A percentile compares a stretch with the other conserved stretches of the same genome.
phyloP scores from a whole-genome alignment of 2,329 filamentous ascomycete species.

The Microascus cirrosus region DNA sequence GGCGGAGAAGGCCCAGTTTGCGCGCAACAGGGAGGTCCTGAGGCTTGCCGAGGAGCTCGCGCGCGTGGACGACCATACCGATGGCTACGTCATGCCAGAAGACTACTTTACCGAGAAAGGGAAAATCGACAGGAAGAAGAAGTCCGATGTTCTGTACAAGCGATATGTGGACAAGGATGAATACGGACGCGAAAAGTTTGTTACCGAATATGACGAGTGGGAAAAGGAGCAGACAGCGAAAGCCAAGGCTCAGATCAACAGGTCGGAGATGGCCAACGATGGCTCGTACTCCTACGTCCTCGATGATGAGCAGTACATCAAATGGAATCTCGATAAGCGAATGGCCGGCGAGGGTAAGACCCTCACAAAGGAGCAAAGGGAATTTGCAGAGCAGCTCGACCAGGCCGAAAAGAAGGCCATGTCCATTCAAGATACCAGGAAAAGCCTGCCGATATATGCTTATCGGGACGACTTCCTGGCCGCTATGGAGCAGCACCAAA shows the following conservation, averaged over 20 bases:
- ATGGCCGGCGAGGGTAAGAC: conserved; percentile 61
- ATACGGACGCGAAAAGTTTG: conserved; percentile 75
- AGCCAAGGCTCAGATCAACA: conserved; percentile 74
- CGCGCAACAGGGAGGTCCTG: conserved; percentile 73
- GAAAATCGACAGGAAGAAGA: conserved; percentile 76
- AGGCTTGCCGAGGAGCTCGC: conserved; percentile 74
- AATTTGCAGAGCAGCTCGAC: conserved; percentile 70
- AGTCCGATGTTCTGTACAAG: conserved; percentile 82
- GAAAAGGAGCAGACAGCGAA: conserved; percentile 81
- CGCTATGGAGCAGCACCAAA: conserved; percentile 77
- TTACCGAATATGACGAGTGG: conserved; percentile 95
- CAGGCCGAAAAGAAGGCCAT: conserved; percentile 81
- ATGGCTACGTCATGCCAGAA: conserved; percentile 88
- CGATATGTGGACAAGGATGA: conserved; percentile 82
- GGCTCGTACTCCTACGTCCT: conserved; percentile 74
- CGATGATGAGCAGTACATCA: conserved; percentile 78
- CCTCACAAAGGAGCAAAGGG: conserved; percentile 67
- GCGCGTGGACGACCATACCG: conserved; percentile 79
- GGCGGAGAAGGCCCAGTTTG: conserved; percentile 77
- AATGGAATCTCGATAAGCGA: conserved; percentile 67
- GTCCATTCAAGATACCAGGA: conserved; percentile 83
- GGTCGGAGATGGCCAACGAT: conserved; percentile 62
- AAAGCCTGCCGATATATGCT: conserved; percentile 79
- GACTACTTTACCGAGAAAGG: conserved; percentile 93
- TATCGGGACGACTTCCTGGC: conserved; percentile 78